Evolutionary conservation across 192 early-diverging fungal genomes (phyloP).

Genomic region (Coemansia guatemalensis): DNA sequence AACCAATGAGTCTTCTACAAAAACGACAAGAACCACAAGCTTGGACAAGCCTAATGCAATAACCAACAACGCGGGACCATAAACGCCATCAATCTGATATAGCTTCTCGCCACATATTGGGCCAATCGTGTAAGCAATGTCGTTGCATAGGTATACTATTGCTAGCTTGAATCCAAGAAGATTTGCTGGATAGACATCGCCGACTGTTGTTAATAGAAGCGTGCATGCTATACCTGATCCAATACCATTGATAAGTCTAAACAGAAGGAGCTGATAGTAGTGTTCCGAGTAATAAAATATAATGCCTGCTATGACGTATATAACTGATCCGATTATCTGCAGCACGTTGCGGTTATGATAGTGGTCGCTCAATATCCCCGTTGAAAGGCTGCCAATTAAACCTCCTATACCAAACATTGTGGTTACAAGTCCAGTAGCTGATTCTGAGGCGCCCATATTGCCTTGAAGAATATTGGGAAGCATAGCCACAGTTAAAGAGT

Average conservation of each 20-base stretch:
- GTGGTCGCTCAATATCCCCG: constrained; percentile 24
- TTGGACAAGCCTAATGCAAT: constrained; percentile 28
- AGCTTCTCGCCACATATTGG: constrained; percentile 33
- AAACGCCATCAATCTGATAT: constrained; percentile 18
- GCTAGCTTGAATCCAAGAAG: constrained; percentile 41
- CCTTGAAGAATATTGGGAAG: constrained; percentile 36
- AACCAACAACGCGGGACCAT: constrained; percentile 20
- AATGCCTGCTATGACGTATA: constrained; percentile 24
- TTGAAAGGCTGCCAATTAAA: constrained; percentile 12
- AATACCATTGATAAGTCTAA: constrained; percentile 29
- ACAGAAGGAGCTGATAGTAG: constrained; percentile 35
- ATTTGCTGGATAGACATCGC: constrained; percentile 35
- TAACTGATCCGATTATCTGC: constrained; percentile 18
- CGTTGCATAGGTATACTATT: constrained; percentile 30
- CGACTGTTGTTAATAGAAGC: constrained; percentile 31
- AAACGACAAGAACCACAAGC: constrained; percentile 8
- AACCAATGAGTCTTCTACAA: constrained; percentile 28
- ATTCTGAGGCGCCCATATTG: constrained; percentile 28
- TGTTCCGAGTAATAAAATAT: constrained; percentile 22
- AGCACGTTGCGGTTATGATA: constrained; percentile 11
- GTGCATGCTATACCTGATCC: constrained; percentile 33
- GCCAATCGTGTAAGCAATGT: constrained; percentile 37
- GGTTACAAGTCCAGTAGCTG: constrained; percentile 31
- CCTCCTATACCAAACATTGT: constrained; percentile 39
- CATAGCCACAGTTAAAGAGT: constrained; percentile 30